A percentile compares a stretch with the other conserved stretches of the same genome.
Conservation (phyloP, 1,284 basidiomycete genomes). For the Ustilago trichophora region DNA sequence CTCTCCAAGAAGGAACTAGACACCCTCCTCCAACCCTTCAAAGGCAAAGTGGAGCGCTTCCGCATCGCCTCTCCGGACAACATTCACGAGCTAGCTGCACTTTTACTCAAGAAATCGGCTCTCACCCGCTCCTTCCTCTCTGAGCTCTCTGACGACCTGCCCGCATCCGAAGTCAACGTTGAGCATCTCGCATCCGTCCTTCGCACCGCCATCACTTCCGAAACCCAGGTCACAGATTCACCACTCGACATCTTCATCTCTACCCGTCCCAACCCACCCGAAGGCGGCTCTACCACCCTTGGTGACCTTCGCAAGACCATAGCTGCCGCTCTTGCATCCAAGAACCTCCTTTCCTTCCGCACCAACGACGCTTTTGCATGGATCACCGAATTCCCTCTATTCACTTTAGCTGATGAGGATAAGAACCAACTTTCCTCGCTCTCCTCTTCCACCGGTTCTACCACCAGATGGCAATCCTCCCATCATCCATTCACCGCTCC, state of each 20-base stretch:
- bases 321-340: constrained; percentile 74
- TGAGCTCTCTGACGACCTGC: constrained; percentile 18
- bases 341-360: constrained; percentile 68
- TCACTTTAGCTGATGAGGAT: constrained; percentile 85
- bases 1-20: constrained; percentile 54
- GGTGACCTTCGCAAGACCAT: constrained; percentile 77
- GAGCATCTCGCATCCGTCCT: constrained; percentile 30
- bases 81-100: constrained; percentile 43
- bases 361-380: constrained; percentile 84
- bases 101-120: constrained; percentile 53
- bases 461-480: constrained; percentile 79
- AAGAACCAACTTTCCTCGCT: constrained; percentile 78
- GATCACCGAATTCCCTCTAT: constrained; percentile 95
- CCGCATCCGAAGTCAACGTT: constrained; percentile 37
- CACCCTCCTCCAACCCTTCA: constrained; percentile 20
- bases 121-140: constrained; percentile 27
- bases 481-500: constrained; percentile 97
- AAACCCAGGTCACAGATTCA: constrained; percentile 62
- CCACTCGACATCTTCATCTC: constrained; percentile 67
- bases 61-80: constrained; percentile 31
- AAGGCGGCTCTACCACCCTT: constrained; percentile 85
- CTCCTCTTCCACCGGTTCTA: constrained; percentile 6
- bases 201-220: constrained; percentile 69
- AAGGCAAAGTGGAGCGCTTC: constrained; percentile 53
- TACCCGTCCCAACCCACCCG: constrained; percentile 37